These are phyloP conservation scores for Coffea humblotiana DNA, from an alignment of 305 asterid species.

Conservation along the genomic window DNA sequence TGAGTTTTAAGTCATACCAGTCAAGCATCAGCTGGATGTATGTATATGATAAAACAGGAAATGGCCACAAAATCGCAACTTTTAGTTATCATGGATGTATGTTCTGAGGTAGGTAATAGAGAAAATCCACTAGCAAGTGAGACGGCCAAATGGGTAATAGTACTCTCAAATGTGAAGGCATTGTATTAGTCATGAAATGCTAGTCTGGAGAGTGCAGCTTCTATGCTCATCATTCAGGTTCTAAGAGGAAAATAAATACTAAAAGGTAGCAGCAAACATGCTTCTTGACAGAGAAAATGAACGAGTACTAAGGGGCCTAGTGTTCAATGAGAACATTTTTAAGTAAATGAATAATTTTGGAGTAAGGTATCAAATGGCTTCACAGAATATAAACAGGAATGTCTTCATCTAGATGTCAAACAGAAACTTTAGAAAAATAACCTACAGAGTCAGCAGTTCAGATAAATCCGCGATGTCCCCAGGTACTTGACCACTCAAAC, in stretches of 20 bases:
- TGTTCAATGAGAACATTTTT: neutral
- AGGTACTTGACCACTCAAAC: conserved; percentile 32
- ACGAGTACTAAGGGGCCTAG: neutral
- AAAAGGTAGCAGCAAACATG: neutral
- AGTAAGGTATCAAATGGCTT: neutral
- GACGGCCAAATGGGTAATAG: neutral
- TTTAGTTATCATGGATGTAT: neutral
- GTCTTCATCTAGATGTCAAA: neutral
- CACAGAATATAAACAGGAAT: neutral
- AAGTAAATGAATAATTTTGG: neutral
- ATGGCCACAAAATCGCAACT: neutral
- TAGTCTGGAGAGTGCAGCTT: neutral
- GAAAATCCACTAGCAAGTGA: neutral
- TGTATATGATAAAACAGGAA: neutral
- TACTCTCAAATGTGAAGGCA: neutral
- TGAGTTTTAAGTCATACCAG: neutral
- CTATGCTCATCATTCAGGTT: neutral
- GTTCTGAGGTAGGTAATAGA: too few relatives aligned
- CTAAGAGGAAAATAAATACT: neutral
- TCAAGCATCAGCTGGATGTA: neutral
- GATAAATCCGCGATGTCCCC: conserved; percentile 36
- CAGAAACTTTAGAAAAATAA: neutral
- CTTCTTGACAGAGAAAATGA: neutral
- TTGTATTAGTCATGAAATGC: neutral
- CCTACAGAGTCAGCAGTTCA: conserved; percentile 39